phyloP scores from a whole-genome alignment of 768 basidiomycete species.

The Heimioporus sp. region DNA sequence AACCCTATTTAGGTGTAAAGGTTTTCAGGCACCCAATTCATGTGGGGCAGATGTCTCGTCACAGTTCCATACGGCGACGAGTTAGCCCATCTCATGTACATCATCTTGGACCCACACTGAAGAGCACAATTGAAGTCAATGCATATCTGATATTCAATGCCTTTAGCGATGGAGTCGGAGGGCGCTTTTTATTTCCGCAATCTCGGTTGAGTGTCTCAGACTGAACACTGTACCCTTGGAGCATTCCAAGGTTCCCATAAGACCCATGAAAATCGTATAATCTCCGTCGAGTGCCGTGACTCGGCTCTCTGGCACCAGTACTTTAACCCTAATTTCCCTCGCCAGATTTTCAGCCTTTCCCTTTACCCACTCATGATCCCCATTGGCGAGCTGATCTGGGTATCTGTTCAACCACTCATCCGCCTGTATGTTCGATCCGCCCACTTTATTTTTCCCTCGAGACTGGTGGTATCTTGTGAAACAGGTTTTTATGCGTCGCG shows the following conservation, averaged over 20 bases:
- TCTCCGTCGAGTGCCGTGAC: conserved; percentile 2
- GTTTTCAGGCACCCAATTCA: background rate
- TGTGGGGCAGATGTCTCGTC: background rate
- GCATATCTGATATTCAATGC: too few species aligned
- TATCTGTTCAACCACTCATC: conserved; percentile 57
- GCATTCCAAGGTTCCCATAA: background rate
- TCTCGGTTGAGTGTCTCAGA: too few species aligned
- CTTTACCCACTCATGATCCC: conserved; percentile 21
- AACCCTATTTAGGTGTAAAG: conserved; percentile 8
- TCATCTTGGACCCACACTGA: background rate
- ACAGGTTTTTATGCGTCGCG: conserved; percentile 52
- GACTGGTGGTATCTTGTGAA: conserved; percentile 2
- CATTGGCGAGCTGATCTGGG: conserved; percentile 55
- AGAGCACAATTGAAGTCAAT: background rate
- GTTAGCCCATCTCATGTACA: background rate
- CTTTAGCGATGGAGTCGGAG: too few species aligned
- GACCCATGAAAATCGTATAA: background rate
- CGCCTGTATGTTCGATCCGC: conserved; percentile 46
- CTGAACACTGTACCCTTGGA: background rate
- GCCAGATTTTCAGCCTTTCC: background rate
- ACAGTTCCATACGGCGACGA: background rate
- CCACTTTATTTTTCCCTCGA: background rate
- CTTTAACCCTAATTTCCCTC: conserved; percentile 6
- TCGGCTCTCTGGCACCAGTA: background rate
- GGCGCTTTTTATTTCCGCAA: too few species aligned